A percentile compares a stretch with the other conserved stretches of the same genome.
These are phyloP conservation scores for Penicillium daleae DNA, from an alignment of 495 filamentous ascomycete species.

Conservation along the genomic window DNA sequence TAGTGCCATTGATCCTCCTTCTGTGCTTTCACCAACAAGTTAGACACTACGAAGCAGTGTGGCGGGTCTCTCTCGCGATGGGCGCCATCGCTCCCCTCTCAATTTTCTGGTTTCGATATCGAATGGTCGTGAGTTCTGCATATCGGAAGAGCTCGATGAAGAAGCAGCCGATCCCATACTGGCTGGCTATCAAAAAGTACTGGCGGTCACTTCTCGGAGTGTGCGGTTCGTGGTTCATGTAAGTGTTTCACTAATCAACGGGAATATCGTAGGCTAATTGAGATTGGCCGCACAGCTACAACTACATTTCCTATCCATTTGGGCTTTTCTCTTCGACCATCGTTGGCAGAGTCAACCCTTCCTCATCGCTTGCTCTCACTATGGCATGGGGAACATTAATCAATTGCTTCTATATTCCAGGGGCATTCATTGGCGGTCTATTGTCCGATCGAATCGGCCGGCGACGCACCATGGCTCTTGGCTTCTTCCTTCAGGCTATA, in stretches of 20 bases:
- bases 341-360: constrained; percentile 43
- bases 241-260: not conserved
- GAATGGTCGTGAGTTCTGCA: constrained; percentile 56
- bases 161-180: constrained; percentile 37
- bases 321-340: constrained; percentile 45
- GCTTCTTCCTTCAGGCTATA: constrained; percentile 63
- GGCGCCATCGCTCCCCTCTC: constrained; percentile 38
- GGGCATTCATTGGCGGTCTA: constrained; percentile 69
- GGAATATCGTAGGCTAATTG: not conserved
- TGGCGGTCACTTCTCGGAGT: constrained; percentile 42
- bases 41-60: constrained; percentile 33
- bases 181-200: constrained; percentile 41
- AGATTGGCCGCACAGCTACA: constrained; percentile 28
- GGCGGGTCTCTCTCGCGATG: constrained; percentile 38
- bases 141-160: constrained; percentile 70
- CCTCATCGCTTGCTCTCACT: constrained; percentile 50
- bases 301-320: constrained; percentile 47
- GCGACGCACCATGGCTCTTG: constrained; percentile 62
- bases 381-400: constrained; percentile 81
- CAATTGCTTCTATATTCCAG: constrained; percentile 80
- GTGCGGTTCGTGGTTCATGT: constrained; percentile 43
- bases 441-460: constrained; percentile 71
- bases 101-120: constrained; percentile 45
- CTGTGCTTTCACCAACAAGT: constrained; percentile 36
- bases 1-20: constrained; percentile 33